Conservation (phyloP, 176 grass and related monocot species). For the Ampelocalamus luodianensis region DNA sequence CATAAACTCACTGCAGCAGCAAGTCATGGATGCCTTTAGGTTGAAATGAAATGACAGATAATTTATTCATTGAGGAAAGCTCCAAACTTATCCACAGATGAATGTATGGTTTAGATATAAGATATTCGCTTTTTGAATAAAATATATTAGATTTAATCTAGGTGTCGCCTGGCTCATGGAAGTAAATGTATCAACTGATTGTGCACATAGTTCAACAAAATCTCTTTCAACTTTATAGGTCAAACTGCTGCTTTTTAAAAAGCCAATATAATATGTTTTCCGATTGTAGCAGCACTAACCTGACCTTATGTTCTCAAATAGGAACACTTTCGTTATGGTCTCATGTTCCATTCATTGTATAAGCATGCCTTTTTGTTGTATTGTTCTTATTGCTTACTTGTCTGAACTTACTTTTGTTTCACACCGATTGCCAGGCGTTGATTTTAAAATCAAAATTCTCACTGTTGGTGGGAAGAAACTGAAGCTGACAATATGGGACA, state of each 20-base stretch:
- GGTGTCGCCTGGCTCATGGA: not conserved
- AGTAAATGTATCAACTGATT: not conserved
- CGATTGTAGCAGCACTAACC: not conserved
- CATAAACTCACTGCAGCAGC: not conserved
- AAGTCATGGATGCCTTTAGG: not conserved
- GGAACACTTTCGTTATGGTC: not conserved
- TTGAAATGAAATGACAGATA: not conserved
- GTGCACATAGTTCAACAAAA: not conserved
- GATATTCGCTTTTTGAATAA: not conserved
- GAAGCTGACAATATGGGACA: slow-evolving; percentile 99
- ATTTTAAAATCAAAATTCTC: slow-evolving; percentile 96
- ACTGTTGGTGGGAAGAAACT: slow-evolving; percentile 75
- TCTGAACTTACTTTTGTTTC: slow-evolving; percentile 1
- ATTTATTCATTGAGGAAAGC: not conserved
- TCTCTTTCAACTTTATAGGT: not conserved
- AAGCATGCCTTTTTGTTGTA: slow-evolving; percentile 1
- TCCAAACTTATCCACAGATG: not conserved
- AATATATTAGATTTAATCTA: not conserved
- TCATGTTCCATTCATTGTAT: not conserved
- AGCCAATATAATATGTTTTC: not conserved
- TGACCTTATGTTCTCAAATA: not conserved
- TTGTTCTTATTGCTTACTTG: not conserved
- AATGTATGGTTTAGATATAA: not conserved
- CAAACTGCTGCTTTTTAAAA: not conserved
- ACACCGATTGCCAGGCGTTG: slow-evolving; percentile 60